Base-by-base conservation (phyloP, 495 filamentous ascomycete species). In the Cenococcum geophilum region DNA sequence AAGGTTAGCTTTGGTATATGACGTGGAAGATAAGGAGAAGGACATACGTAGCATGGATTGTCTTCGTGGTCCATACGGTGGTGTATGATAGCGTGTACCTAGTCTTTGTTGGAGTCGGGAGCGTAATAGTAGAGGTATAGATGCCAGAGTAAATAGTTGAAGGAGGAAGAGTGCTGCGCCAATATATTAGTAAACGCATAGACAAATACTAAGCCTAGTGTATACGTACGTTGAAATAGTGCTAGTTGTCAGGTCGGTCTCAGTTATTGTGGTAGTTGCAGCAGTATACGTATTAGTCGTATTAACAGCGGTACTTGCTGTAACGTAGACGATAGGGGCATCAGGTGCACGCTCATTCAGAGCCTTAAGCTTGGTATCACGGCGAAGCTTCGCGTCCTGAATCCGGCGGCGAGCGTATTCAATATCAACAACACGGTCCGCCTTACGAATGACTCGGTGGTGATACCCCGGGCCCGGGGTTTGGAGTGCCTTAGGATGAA, bases 121-220 rank as follows among this genome's bases (percentile, higher is more conserved):
- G 51, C 0, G 67, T 69, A 10, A 59, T 59, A 10, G 66, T 69
- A 1, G 50, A 53, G n/a, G 69, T 71, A 23, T 50, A 65, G 37
- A 66, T 55, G 25, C 69, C 69, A 4, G 66, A 65, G 37, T 58
- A 62, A 34, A 71, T 53, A 16, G 69, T 71, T 32, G 57, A 53
- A 12, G 66, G 66, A 23, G 66, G 67, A 1, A 65, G 55, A 3
- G 55, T 58, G 1, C 51, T 45, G 22, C 16, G 25, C 8, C 18
- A 11, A n/a, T 27, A 25, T 10, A 3, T 52, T 25, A 52, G 49
- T 20, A 16, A 23, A 16, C 5, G 22, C 22, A 1, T 1, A 25
- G 25, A 25, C 23, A 8, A 45, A 45, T 22, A 23, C 16, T 52
- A 6, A 16, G 14, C 9, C 3, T n/a, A 18, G 21, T n/a, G 1